Percentiles rank a stretch among this genome's conserved stretches.
These are phyloP conservation scores for Leccinum ochraceum DNA, from an alignment of 768 basidiomycete species.

Conservation along the genomic window DNA sequence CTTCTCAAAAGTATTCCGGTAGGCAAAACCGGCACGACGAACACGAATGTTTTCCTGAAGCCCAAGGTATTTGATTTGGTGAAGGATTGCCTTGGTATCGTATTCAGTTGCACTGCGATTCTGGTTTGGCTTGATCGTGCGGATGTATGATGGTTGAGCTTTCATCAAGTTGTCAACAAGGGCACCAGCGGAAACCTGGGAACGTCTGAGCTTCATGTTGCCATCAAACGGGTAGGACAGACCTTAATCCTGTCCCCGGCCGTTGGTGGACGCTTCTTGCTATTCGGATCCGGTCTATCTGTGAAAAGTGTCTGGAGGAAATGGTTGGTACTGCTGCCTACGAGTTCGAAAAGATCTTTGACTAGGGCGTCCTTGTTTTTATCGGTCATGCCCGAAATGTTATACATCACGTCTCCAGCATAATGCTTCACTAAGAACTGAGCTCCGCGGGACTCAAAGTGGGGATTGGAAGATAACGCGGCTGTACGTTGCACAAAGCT, in stretches of 20 bases:
- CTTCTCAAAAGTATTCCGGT: constrained; percentile 97
- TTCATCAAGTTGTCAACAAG: constrained; percentile 98
- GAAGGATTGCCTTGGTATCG: constrained; percentile 91
- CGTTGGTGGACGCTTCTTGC: constrained; percentile 97
- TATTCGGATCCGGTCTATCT: constrained; percentile 92
- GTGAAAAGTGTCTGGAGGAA: constrained; percentile 92
- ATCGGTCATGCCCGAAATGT: constrained; percentile 97
- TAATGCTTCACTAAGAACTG: constrained; percentile 97
- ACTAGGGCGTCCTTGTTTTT: constrained; percentile 98
- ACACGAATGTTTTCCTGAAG: constrained; percentile 98
- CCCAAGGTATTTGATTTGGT: constrained; percentile 99
- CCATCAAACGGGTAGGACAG: constrained; percentile 1
- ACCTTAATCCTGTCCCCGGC: constrained; percentile 98
- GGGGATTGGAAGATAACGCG: constrained; percentile 77
- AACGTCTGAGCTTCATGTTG: neutral
- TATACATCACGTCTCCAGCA: constrained; percentile 99
- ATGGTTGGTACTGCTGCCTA: constrained; percentile 74
- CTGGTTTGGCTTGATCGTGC: constrained; percentile 99
- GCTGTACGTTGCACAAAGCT: constrained; percentile 94
- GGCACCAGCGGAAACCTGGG: constrained; percentile 86
- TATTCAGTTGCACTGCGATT: constrained; percentile 92
- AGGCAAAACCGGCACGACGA: constrained; percentile 96
- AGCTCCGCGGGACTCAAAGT: constrained; percentile 92
- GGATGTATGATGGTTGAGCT: constrained; percentile 96
- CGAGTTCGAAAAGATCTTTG: constrained; percentile 91